phyloP scores from a whole-genome alignment of 108 stramenopile species.

The Pseudonitzschia delicatissima region DNA sequence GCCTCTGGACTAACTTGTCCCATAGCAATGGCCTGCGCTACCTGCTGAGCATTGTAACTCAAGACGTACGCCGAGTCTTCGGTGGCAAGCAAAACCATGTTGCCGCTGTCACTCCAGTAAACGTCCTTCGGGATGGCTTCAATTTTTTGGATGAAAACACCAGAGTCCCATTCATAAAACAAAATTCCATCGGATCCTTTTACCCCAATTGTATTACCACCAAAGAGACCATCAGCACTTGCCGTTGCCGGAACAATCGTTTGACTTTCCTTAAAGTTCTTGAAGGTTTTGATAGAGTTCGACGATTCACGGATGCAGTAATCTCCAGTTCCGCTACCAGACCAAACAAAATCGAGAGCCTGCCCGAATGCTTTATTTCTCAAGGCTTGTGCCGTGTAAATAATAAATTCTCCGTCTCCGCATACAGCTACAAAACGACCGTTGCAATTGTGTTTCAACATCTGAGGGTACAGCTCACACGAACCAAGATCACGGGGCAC shows the following conservation, averaged over 20 bases:
- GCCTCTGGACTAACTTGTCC: constrained; percentile 88
- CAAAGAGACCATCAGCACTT: constrained; percentile 93
- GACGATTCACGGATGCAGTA: constrained; percentile 96
- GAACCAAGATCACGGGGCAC: constrained; percentile 90
- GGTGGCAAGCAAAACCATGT: constrained; percentile 89
- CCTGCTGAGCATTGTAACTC: constrained; percentile 76
- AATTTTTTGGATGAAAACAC: constrained; percentile 91
- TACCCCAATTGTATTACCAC: constrained; percentile 92
- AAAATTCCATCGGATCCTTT: constrained; percentile 90
- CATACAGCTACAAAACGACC: constrained; percentile 97
- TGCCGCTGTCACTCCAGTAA: constrained; percentile 96
- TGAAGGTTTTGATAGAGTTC: constrained; percentile 90
- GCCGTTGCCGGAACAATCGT: constrained; percentile 86
- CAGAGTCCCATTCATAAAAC: constrained; percentile 97
- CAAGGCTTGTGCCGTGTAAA: constrained; percentile 97
- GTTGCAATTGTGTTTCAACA: constrained; percentile 96
- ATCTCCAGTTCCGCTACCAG: constrained; percentile 93
- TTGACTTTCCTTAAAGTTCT: constrained; percentile 90
- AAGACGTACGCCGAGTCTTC: constrained; percentile 93
- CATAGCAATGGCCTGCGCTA: constrained; percentile 79
- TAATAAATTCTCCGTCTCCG: constrained; percentile 99
- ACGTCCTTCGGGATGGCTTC: constrained; percentile 93
- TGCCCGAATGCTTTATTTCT: constrained; percentile 98
- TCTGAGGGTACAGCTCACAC: constrained; percentile 95
- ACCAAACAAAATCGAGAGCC: constrained; percentile 98